Conservation (phyloP, 2,329 filamentous ascomycete genomes). For the Neodidymelliopsis sp. region DNA sequence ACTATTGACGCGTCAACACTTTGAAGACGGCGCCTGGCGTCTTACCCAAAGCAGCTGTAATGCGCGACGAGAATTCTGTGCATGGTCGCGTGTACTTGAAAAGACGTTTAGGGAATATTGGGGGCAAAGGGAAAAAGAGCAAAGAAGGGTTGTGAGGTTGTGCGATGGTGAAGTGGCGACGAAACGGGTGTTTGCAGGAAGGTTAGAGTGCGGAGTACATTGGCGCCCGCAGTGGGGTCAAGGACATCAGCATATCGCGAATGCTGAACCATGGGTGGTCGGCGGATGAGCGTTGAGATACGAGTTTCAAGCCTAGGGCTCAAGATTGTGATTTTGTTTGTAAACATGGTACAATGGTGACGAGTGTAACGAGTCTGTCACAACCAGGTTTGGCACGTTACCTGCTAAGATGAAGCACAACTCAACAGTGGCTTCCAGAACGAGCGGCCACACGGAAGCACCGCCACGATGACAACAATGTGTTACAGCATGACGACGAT, state of each 20-base stretch:
- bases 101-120: neutral
- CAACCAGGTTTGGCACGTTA: neutral
- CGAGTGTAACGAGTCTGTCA: neutral
- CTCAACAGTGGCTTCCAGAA: neutral
- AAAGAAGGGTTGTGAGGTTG: neutral
- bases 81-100: neutral
- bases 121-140: neutral
- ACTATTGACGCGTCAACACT: constrained; percentile 15
- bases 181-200: constrained; percentile 16
- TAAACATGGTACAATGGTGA: neutral
- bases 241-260: neutral
- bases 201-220: constrained; percentile 12
- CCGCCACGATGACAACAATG: constrained; percentile 17
- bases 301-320: neutral
- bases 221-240: constrained; percentile 15
- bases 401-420: neutral
- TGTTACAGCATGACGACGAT: constrained; percentile 17
- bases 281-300: constrained; percentile 8
- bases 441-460: constrained; percentile 6
- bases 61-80: constrained; percentile 1
- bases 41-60: neutral
- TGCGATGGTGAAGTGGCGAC: constrained; percentile 7
- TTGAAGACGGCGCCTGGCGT: neutral
- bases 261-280: constrained; percentile 9
- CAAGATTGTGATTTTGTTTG: neutral